A percentile compares a stretch with the other conserved stretches of the same genome.
These are phyloP conservation scores for Fusarium palustre DNA, from an alignment of 2,329 filamentous ascomycete species.

Conservation along the genomic window DNA sequence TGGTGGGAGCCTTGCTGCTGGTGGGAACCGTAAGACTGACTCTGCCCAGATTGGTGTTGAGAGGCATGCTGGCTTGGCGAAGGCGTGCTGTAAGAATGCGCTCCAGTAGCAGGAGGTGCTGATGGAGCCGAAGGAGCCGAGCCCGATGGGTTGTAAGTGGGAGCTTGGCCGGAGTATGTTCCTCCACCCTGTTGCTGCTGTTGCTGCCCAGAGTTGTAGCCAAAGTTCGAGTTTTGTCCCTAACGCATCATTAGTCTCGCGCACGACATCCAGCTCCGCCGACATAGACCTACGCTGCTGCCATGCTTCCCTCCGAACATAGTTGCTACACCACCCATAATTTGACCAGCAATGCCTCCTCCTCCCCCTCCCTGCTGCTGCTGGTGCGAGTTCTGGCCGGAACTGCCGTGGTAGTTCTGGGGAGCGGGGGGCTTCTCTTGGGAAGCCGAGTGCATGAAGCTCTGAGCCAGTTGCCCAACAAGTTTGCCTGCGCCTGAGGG, in stretches of 20 bases:
- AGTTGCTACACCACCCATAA: slow-evolving; percentile 67
- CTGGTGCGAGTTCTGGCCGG: slow-evolving; percentile 52
- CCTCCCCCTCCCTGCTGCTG: slow-evolving; percentile 31
- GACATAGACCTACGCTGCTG: slow-evolving; percentile 48
- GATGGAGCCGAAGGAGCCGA: slow-evolving; percentile 46
- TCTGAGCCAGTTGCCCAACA: slow-evolving; percentile 67
- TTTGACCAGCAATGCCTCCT: slow-evolving; percentile 63
- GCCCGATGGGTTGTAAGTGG: slow-evolving; percentile 57
- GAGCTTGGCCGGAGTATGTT: slow-evolving; percentile 70
- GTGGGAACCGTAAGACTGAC: slow-evolving; percentile 21
- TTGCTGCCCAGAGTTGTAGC: slow-evolving; percentile 67
- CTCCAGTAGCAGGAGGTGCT: slow-evolving; percentile 41
- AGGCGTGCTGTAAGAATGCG: slow-evolving; percentile 47
- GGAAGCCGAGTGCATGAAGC: slow-evolving; percentile 62
- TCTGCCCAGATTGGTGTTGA: slow-evolving; percentile 23
- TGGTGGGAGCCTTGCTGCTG: slow-evolving; percentile 39
- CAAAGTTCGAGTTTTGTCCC: slow-evolving; percentile 65
- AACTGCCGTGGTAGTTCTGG: slow-evolving; percentile 63
- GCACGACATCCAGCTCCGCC: not conserved
- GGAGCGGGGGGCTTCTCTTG: slow-evolving; percentile 59
- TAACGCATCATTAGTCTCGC: slow-evolving; percentile 44
- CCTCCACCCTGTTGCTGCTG: slow-evolving; percentile 27
- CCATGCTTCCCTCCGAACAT: slow-evolving; percentile 64
- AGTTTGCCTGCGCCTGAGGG: slow-evolving; percentile 63
- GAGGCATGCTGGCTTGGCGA: slow-evolving; percentile 43